A percentile compares a stretch with the other conserved stretches of the same genome.
These are phyloP conservation scores for Russula dissimulans DNA, from an alignment of 768 basidiomycete species.

Conservation along the genomic window DNA sequence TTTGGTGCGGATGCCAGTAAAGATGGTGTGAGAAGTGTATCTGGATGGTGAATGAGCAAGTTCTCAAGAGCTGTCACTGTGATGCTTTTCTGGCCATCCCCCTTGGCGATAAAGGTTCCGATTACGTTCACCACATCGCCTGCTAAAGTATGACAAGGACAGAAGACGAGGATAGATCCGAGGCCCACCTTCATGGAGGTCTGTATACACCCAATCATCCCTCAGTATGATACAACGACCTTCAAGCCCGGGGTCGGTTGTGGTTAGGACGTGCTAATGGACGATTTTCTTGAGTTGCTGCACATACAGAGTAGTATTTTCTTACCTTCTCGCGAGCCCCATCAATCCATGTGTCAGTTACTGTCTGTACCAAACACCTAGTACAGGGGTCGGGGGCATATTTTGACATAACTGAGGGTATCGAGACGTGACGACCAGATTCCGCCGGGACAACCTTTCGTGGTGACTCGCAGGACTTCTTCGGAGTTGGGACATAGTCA, in stretches of 20 bases:
- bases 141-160: constrained; percentile 22
- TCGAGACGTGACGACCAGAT: background rate
- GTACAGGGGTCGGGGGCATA: constrained; percentile 13
- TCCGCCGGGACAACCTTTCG: background rate
- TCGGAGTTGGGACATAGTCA: constrained; percentile 19
- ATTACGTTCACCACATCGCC: constrained; percentile 80
- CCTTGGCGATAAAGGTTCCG: constrained; percentile 32
- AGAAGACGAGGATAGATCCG: background rate
- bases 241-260: constrained; percentile 32
- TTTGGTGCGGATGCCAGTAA: constrained; percentile 74
- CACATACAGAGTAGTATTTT: background rate
- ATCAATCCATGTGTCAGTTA: constrained; percentile 3
- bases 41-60: constrained; percentile 82
- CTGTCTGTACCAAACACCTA: constrained; percentile 4
- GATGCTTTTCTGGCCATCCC: constrained; percentile 30
- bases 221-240: constrained; percentile 46
- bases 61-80: constrained; percentile 54
- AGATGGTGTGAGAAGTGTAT: constrained; percentile 85
- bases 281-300: background rate
- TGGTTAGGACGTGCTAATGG: constrained; percentile 43
- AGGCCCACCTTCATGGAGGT: constrained; percentile 45
- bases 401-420: background rate
- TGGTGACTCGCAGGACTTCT: constrained; percentile 4
- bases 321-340: constrained; percentile 15
- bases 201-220: constrained; percentile 71